phyloP scores from a whole-genome alignment of 176 grass and related monocot species.

The Triticum turgidum region DNA sequence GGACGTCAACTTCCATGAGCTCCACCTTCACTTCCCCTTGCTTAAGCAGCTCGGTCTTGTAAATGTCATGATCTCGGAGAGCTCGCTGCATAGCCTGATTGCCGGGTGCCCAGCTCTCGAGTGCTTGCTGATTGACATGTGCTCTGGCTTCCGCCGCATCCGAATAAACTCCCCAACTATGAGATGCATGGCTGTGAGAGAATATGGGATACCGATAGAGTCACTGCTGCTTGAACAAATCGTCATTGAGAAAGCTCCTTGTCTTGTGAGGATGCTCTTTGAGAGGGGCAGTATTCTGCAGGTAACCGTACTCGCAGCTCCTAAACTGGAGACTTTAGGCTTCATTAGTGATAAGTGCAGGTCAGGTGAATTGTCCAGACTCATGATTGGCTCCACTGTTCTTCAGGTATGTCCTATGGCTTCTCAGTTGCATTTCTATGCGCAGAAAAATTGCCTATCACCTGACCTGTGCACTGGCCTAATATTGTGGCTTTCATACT shows the following conservation, averaged over 20 bases:
- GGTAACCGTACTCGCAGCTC: too few relatives aligned
- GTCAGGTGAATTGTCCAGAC: too few relatives aligned
- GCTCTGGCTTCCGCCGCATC: background rate
- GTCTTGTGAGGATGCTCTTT: too few relatives aligned
- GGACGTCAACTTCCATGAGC: background rate
- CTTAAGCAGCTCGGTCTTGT: conserved; percentile 9
- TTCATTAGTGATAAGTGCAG: too few relatives aligned
- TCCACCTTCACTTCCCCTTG: background rate
- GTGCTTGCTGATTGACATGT: background rate
- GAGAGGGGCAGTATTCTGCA: too few relatives aligned
- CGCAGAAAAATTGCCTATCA: background rate
- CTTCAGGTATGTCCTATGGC: too few relatives aligned
- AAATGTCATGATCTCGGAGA: background rate
- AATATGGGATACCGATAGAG: too few relatives aligned
- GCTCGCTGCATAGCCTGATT: background rate
- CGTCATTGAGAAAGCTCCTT: conserved; percentile 12
- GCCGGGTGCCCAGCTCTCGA: conserved; percentile 5
- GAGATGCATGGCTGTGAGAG: background rate
- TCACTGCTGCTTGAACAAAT: background rate
- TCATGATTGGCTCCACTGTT: too few relatives aligned
- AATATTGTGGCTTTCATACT: background rate
- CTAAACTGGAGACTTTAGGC: too few relatives aligned
- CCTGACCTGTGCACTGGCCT: background rate
- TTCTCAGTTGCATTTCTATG: background rate
- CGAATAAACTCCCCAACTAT: background rate